Percentiles rank a stretch among this genome's conserved stretches.
phyloP scores from a whole-genome alignment of 1,284 basidiomycete genomes.

The Fomitopsis palustris region DNA sequence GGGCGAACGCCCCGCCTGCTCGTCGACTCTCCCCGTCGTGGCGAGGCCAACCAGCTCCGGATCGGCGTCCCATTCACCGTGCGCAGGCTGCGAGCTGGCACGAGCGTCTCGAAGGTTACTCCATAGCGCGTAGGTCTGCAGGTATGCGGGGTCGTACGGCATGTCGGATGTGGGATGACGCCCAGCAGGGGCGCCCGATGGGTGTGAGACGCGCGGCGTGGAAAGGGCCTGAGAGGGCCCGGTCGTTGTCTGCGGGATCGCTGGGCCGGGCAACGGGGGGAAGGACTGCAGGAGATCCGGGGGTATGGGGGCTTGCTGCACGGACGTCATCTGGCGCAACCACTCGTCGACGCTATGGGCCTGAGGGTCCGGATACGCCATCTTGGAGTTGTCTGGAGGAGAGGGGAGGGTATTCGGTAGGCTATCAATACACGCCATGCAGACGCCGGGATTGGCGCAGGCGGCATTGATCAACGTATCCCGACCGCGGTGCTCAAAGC shows the following conservation, averaged over 20 bases:
- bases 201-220: not conserved
- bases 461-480: slow-evolving; percentile 30
- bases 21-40: slow-evolving; percentile 12
- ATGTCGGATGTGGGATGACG: slow-evolving; percentile 6
- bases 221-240: not conserved
- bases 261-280: not conserved
- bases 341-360: slow-evolving; percentile 45
- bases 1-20: slow-evolving; percentile 23
- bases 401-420: slow-evolving; percentile 43
- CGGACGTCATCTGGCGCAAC: slow-evolving; percentile 36
- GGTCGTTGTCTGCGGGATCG: too few species aligned
- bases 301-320: not conserved
- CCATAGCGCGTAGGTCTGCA: slow-evolving; percentile 23
- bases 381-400: slow-evolving; percentile 21
- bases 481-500: slow-evolving; percentile 42
- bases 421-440: slow-evolving; percentile 58
- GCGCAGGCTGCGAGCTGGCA: slow-evolving; percentile 3
- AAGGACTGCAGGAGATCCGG: not conserved
- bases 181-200: not conserved
- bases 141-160: slow-evolving; percentile 17
- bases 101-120: slow-evolving; percentile 10
- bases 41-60: not conserved
- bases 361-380: slow-evolving; percentile 21
- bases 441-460: slow-evolving; percentile 44
- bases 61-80: slow-evolving; percentile 16